phyloP scores from a whole-genome alignment of 1,284 basidiomycete genomes.

The Irpex sp. region DNA sequence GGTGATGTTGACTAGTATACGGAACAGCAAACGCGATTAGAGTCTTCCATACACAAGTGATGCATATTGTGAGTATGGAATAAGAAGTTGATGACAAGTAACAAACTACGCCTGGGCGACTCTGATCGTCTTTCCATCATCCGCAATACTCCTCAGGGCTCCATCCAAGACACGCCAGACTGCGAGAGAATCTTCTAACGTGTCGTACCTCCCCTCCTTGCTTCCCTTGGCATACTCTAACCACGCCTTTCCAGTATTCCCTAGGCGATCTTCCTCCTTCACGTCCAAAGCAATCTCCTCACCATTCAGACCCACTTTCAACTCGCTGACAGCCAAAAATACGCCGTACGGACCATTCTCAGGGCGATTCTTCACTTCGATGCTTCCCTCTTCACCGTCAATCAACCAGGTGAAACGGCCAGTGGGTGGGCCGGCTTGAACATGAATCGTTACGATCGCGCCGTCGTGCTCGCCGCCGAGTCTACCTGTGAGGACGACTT shows the following conservation, averaged over 20 bases:
- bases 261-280: conserved; percentile 5
- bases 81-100: too few relatives aligned
- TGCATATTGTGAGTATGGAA: too few relatives aligned
- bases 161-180: conserved; percentile 9
- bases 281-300: conserved; percentile 4
- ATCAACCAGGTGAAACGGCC: conserved; percentile 28
- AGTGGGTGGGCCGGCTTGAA: conserved; percentile 15
- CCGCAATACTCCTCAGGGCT: conserved; percentile 3
- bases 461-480: conserved; percentile 13
- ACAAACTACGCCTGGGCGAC: background rate
- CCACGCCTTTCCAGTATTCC: conserved; percentile 19
- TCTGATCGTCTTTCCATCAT: background rate
- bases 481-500: conserved; percentile 24
- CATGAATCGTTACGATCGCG: background rate
- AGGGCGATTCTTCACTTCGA: conserved; percentile 17
- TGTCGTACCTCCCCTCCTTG: conserved; percentile 22
- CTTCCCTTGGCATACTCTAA: conserved; percentile 35
- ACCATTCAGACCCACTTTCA: conserved; percentile 4
- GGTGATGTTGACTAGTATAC: too few relatives aligned
- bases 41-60: too few relatives aligned
- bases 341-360: background rate
- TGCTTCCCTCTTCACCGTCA: conserved; percentile 32
- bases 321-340: background rate
- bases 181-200: conserved; percentile 29
- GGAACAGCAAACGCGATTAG: too few relatives aligned